Base-by-base conservation (phyloP, 805 yeast genomes). In the Monosporozyma yasuniensis region DNA sequence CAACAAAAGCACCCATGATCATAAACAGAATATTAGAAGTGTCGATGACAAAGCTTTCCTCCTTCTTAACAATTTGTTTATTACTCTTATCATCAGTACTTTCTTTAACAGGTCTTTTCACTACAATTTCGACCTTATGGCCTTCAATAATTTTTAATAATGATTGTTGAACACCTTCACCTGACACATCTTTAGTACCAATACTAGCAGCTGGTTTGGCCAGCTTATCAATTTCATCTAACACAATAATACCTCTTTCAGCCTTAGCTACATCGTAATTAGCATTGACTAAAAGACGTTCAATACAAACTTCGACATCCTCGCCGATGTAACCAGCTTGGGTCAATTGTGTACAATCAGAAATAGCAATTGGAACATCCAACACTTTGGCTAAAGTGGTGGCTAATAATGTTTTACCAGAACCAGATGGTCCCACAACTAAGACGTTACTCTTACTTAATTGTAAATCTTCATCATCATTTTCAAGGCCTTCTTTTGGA, bases 261-360 rank as follows among this genome's bases (percentile, higher is more conserved):
- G 80, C 74, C 37, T 69, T 69, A 9, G 72, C 74, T 22, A 77
- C 75, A 55, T 79, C 79, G 54, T 72, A 76, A 42, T 74, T 74
- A 3, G 83, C 73, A 53, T 67, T 72, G 2, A 73, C 73, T 46
- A 78, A 61, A 19, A 79, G 63, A 50, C 80, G 70, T 58, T 77
- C 79, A 22, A 79, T 71, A 54, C 83, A 78, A 28, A 73, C 66
- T 52, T 80, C 83, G 16, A 78, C 80, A 61, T 80, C 84, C 52
- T 79, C 84, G 22, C 84, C 84, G 42, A 80, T 78, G 56, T 80
- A 79, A 6, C 84, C 84, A 0, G 84, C 82, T 56, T 79, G 84
- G 0, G 84, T 79, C 51, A 79, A 57, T 42, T 80, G 77, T 0
- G 84, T 79, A 58, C 84, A 80, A 56, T 79, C 84, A 5, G 79